Evolutionary conservation across 306 rosid species (phyloP), one percentile per base, ranked within the genome.

Genomic region (Albizia julibrissin): DNA sequence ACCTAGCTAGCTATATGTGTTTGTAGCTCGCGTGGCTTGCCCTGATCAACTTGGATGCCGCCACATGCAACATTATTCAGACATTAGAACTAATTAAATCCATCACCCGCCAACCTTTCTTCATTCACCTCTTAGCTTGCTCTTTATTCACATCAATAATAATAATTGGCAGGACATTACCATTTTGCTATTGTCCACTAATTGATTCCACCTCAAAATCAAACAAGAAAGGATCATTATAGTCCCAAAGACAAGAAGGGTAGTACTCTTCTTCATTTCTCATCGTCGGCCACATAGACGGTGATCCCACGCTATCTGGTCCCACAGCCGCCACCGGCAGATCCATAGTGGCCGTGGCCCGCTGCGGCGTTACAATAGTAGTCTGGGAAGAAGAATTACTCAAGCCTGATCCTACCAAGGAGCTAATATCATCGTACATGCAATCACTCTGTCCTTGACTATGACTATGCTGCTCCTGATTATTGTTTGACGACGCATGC

Each of bases 231-330:
- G 97, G 94, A 82, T 95, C 99, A 16, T 76, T 87, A 29, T 95
- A 93, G 79, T 95, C 99, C 98, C 98, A 93, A 10, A 93, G 67
- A 65, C 78, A 79, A 10, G 90, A 84, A 15, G 86, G 68, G 43
- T 86, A 82, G 43, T 37, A 37, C 40, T 87, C 93, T 3, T 88
- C 97, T 33, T 89, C 95, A 65, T 43, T 87, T 0, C 84, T 69
- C 81, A 89, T 37, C 40, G 40, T 52, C 0, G 91, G 87, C 99
- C 99, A 95, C 82, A 84, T 37, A 37, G 89, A 69, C 1, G 97
- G 89, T 39, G 88, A 82, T 56, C 89, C 71, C 82, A 67, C 58
- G n/a, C 87, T 86, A 72, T 67, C 62, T 6, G 76, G 27, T 24
- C 7, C 65, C 21, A 69, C 87, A 47, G 76, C 87, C 66, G 80